A percentile compares a stretch with the other conserved stretches of the same genome.
These are phyloP conservation scores for Tranzscheliella williamsii DNA, from an alignment of 1,284 basidiomycete species.

Conservation along the genomic window DNA sequence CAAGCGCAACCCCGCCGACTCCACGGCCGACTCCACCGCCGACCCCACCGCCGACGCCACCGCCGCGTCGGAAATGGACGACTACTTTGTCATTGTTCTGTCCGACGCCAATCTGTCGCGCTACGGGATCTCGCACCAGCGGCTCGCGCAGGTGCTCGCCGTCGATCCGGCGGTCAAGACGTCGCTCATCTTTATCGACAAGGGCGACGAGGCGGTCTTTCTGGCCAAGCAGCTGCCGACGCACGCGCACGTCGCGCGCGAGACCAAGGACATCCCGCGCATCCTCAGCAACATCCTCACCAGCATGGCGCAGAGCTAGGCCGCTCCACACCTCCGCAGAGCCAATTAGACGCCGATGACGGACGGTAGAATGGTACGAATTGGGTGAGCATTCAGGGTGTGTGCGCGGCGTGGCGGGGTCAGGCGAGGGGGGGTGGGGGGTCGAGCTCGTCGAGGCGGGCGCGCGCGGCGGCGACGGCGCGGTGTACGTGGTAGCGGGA, in stretches of 20 bases:
- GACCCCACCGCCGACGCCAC: neutral
- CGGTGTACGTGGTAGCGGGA: conserved; percentile 14
- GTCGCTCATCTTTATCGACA: conserved; percentile 57
- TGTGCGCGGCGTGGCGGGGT: no score
- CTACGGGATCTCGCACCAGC: conserved; percentile 57
- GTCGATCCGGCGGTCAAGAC: conserved; percentile 53
- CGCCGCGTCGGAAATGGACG: conserved; percentile 47
- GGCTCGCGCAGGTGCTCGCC: conserved; percentile 40
- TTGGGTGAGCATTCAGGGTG: no score
- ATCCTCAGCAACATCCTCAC: conserved; percentile 53
- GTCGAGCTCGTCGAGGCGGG: conserved; percentile 17
- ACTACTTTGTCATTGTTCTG: conserved; percentile 62
- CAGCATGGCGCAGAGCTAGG: conserved; percentile 37
- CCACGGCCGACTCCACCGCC: neutral
- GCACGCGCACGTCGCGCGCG: conserved; percentile 49
- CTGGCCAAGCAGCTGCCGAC: conserved; percentile 46
- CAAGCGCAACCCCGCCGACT: conserved; percentile 8
- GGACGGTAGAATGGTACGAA: neutral
- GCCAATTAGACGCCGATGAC: neutral
- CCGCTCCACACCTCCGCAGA: neutral
- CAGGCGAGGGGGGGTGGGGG: neutral
- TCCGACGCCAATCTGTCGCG: conserved; percentile 61
- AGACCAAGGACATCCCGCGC: conserved; percentile 51
- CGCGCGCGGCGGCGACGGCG: conserved; percentile 9
- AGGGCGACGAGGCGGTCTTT: conserved; percentile 42